Base-by-base conservation (phyloP, 768 basidiomycete genomes). In the Suillus sp. region DNA sequence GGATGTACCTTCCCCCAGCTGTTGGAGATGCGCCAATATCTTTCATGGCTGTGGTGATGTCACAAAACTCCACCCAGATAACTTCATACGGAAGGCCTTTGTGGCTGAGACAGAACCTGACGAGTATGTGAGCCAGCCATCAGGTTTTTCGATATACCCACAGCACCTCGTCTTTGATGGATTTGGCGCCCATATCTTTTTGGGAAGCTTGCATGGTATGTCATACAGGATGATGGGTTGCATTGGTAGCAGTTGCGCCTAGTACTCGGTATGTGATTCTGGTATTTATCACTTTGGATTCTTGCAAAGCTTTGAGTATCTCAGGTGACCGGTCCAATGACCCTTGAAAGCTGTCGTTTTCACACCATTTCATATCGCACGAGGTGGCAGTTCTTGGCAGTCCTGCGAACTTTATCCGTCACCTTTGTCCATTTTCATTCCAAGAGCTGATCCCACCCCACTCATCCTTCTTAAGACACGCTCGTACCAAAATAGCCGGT, bases 21-120 rank as follows among this genome's bases (percentile, higher is more conserved):
- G 51, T 60, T 14, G 61, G 61, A 20, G 35, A 35, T 27, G 40
- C 40, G 8, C 40, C 61, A 4, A 62, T 22, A 34, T 16, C 5
- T 54, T 57, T 57, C 60, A 61, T 54, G 10, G 38, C 37, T 0
- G 64, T 32, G 37, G 75, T 77, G 61, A 86, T 79, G 62, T 84
- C 81, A 22, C 78, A 79, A 64, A 79, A 83, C 63, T 85, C 83
- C 55, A 86, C 70, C 79, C 80, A 84, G 53, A 78, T 75, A 9
- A 83, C 83, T 64, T 75, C 78, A 71, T 81, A 80, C 1, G 78
- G 68, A 22, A 80, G 51, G n/a, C 69, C 69, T 62, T 80, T 79
- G 67, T 69, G 66, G 56, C 78, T 75, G 38, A 80, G 65, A 5
- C 71, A 69, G 55, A 68, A 68, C 50, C 76, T 76, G 47, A 2